A percentile compares a stretch with the other conserved stretches of the same genome.
Conservation (phyloP, 352 stramenopile species). For the Phytophthora colocasiae region DNA sequence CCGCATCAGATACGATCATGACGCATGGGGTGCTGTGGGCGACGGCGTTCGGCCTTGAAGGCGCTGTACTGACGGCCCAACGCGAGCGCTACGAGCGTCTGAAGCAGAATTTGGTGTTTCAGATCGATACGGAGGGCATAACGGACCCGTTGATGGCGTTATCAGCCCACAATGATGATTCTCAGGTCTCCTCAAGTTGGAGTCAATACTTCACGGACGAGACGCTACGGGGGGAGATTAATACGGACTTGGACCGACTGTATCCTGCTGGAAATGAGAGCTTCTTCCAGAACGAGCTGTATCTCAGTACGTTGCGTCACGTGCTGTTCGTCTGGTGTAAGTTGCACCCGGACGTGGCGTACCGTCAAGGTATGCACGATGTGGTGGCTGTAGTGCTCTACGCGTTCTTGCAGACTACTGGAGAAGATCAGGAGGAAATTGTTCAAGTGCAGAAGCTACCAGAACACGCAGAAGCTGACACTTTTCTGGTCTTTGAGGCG, state of each 20-base stretch:
- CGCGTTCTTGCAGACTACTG: slow-evolving; percentile 46
- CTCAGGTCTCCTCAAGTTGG: slow-evolving; percentile 39
- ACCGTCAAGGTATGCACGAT: slow-evolving; percentile 88
- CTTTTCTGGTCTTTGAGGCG: slow-evolving; percentile 77
- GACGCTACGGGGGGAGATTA: slow-evolving; percentile 78
- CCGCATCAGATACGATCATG: slow-evolving; percentile 6
- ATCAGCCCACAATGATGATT: slow-evolving; percentile 7
- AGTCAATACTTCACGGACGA: slow-evolving; percentile 79
- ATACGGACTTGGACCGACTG: slow-evolving; percentile 80
- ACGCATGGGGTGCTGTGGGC: slow-evolving; percentile 28
- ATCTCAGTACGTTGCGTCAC: slow-evolving; percentile 68
- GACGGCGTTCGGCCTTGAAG: slow-evolving; percentile 31
- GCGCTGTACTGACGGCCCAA: slow-evolving; percentile 22
- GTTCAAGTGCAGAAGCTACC: slow-evolving; percentile 35
- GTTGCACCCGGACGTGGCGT: slow-evolving; percentile 80
- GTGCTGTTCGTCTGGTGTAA: slow-evolving; percentile 89
- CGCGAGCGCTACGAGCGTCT: slow-evolving; percentile 60
- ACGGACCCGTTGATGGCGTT: slow-evolving; percentile 58
- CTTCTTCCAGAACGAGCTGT: slow-evolving; percentile 80
- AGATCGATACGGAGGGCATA: slow-evolving; percentile 60
- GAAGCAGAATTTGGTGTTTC: slow-evolving; percentile 71
- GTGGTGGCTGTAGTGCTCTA: slow-evolving; percentile 83
- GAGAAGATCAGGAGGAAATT: slow-evolving; percentile 18
- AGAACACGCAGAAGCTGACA: slow-evolving; percentile 61
- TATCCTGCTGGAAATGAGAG: slow-evolving; percentile 77